These are phyloP conservation scores for Kwoniella heveanensis DNA, from an alignment of 768 basidiomycete genomes.

Conservation along the genomic window DNA sequence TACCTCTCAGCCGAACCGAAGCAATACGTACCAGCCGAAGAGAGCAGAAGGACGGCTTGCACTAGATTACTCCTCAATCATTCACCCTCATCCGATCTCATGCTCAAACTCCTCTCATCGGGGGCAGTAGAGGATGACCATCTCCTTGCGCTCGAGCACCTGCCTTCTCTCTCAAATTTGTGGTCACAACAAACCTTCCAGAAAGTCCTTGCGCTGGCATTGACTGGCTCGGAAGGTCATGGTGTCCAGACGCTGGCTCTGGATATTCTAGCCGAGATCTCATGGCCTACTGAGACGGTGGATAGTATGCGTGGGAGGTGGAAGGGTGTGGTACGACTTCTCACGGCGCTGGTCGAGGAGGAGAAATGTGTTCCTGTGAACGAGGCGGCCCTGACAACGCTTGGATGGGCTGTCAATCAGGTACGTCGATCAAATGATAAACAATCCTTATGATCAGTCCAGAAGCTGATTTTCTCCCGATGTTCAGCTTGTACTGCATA, in stretches of 20 bases:
- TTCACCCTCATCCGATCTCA: neutral
- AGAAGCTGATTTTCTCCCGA: no score
- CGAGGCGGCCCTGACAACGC: slow-evolving; percentile 38
- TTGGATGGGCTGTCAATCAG: slow-evolving; percentile 27
- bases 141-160: slow-evolving; percentile 13
- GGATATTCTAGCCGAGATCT: slow-evolving; percentile 16
- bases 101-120: slow-evolving; percentile 4
- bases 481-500: neutral
- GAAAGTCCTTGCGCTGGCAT: slow-evolving; percentile 19
- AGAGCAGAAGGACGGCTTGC: neutral
- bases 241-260: slow-evolving; percentile 25
- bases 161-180: neutral
- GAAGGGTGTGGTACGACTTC: neutral
- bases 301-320: neutral
- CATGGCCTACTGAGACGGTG: slow-evolving; percentile 3
- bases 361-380: slow-evolving; percentile 31
- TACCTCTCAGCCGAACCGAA: neutral
- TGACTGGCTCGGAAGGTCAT: slow-evolving; percentile 4
- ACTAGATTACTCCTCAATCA: neutral
- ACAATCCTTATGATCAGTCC: no score
- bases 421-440: slow-evolving; percentile 11
- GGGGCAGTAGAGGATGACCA: slow-evolving; percentile 16
- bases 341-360: neutral
- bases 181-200: slow-evolving; percentile 14
- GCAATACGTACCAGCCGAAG: neutral